These are phyloP conservation scores for Kwoniella newhampshirensis DNA, from an alignment of 768 basidiomycete species.

Conservation along the genomic window DNA sequence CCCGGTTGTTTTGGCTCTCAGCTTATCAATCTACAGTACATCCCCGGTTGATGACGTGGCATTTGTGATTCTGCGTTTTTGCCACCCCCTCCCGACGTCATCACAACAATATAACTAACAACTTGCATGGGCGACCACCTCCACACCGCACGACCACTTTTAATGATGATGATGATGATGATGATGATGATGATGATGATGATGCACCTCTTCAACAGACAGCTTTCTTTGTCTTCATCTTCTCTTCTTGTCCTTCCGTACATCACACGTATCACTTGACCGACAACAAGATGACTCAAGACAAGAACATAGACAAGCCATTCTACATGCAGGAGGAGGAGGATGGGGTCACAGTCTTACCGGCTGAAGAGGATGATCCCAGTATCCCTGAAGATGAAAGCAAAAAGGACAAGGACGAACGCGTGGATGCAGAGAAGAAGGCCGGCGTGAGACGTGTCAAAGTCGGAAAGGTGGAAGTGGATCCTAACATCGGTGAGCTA, in stretches of 20 bases:
- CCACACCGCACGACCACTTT: slow-evolving; percentile 14
- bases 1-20: slow-evolving; percentile 10
- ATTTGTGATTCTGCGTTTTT: background rate
- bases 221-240: too few relatives aligned
- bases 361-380: slow-evolving; percentile 27
- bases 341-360: slow-evolving; percentile 13
- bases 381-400: slow-evolving; percentile 22
- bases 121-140: slow-evolving; percentile 1
- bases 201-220: too few relatives aligned
- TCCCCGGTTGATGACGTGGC: slow-evolving; percentile 9
- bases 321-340: slow-evolving; percentile 23
- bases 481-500: slow-evolving; percentile 38
- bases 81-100: slow-evolving; percentile 2
- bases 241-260: background rate
- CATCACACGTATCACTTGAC: background rate
- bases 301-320: slow-evolving; percentile 14
- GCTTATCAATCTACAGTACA: background rate
- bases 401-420: slow-evolving; percentile 16
- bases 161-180: too few relatives aligned
- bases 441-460: slow-evolving; percentile 23
- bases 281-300: background rate
- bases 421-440: slow-evolving; percentile 23
- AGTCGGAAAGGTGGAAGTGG: slow-evolving; percentile 37
- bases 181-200: too few relatives aligned
- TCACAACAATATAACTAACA: background rate